phyloP scores from a whole-genome alignment of 1,139 yeast species.

The Pneumocystis oryctolagi region DNA sequence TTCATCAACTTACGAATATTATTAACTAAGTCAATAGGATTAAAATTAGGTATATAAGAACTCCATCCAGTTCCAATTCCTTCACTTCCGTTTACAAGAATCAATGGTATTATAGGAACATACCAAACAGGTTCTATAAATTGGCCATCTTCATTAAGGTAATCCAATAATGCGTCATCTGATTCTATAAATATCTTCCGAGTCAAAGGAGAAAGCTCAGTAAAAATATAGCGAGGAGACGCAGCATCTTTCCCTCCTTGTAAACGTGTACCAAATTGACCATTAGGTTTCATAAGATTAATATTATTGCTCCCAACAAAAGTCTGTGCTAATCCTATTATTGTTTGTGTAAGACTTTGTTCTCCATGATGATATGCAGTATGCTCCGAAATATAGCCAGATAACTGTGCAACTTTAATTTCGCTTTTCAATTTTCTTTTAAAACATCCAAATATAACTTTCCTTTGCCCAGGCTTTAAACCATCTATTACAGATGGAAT shows the following conservation, averaged over 20 bases:
- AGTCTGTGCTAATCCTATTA: constrained; percentile 87
- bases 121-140: constrained; percentile 96
- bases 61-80: constrained; percentile 99
- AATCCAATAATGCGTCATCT: constrained; percentile 65
- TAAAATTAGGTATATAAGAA: constrained; percentile 77
- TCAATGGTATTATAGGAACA: constrained; percentile 80
- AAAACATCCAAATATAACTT: constrained; percentile 77
- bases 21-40: constrained; percentile 67
- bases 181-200: constrained; percentile 59
- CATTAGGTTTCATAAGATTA: constrained; percentile 74
- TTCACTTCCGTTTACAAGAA: constrained; percentile 87
- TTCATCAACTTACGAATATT: constrained; percentile 62
- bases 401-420: constrained; percentile 80
- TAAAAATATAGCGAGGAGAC: constrained; percentile 94
- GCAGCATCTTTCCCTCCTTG: constrained; percentile 97
- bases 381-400: constrained; percentile 76
- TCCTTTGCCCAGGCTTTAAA: constrained; percentile 92
- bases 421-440: constrained; percentile 64
- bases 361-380: constrained; percentile 98
- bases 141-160: constrained; percentile 83
- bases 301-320: constrained; percentile 87
- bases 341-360: constrained; percentile 69
- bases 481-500: constrained; percentile 93
- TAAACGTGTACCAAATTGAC: constrained; percentile 94
- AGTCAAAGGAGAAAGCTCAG: constrained; percentile 67